Evolutionary conservation across 129 eudicot genomes (phyloP).

Genomic region (Ambrosia trifida): DNA sequence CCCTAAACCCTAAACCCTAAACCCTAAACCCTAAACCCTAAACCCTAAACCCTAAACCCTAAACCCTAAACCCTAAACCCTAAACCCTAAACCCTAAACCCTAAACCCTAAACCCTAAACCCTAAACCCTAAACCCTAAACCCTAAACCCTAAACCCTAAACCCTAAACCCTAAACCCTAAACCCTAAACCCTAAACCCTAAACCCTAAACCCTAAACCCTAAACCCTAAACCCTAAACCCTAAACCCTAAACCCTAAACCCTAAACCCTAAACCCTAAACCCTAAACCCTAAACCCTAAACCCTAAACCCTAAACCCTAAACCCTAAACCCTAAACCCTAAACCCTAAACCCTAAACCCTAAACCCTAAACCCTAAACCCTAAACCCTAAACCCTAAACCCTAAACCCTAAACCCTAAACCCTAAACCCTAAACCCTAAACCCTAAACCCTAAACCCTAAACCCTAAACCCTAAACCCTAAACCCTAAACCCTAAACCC

Average conservation of each 20-base stretch:
- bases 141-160: too few relatives aligned
- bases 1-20: too few relatives aligned
- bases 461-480: neutral
- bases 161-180: neutral
- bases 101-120: too few relatives aligned
- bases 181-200: neutral
- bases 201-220: too few relatives aligned
- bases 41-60: too few relatives aligned
- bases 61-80: too few relatives aligned
- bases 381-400: neutral
- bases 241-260: too few relatives aligned
- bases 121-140: too few relatives aligned
- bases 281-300: neutral
- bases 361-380: neutral
- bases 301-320: neutral
- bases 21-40: too few relatives aligned
- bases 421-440: slow-evolving; percentile 1
- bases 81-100: too few relatives aligned
- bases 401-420: neutral
- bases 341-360: neutral
- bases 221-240: too few relatives aligned
- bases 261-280: neutral
- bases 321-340: neutral
- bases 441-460: neutral
- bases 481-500: neutral